Evolutionary conservation across 441 rosid species (phyloP), one percentile per base, ranked within the genome.

Genomic region (Pelargonium myrrhifolium): DNA sequence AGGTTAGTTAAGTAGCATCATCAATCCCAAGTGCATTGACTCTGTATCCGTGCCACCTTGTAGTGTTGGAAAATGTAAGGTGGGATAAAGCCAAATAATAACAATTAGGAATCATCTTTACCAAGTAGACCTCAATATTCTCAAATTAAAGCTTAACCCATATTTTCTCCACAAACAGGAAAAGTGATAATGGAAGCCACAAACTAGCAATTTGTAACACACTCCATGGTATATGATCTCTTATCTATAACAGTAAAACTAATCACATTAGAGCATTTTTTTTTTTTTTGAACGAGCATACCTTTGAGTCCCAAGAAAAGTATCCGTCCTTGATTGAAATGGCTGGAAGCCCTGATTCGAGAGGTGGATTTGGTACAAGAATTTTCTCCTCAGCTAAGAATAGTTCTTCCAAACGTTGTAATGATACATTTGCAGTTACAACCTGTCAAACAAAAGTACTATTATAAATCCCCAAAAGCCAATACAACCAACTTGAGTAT

Each of bases 251-350:
- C 3, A 45, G 9, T 20, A 55, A 6, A 18, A 4, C 8, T 51
- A 51, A 14, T 1, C 45, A 35, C 22, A 15, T 45, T 20, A 68
- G 31, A 22, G 2, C 1, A 2, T 22, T 22, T 22, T 22, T 22
- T 22, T 22, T 22, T 22, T 22, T 62, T 53, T 40, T 62, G 64
- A 86, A 21, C 49, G 55, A 62, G 7, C 65, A 63, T 56, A 96
- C 99, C 98, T 88, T 87, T 47, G 92, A 78, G 80, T 96, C 97
- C 99, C 99, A 96, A 28, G 98, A 86, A 81, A 96, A 96, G 78
- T 72, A 76, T 68, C 99, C 99, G 81, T 90, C 78, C 75, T 81
- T 88, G 62, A 96, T 89, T 64, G 93, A 87, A 74, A 96, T 79
- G 55, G 94, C 98, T 42, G 98, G 93, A 70, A 74, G 76, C 69